These are phyloP conservation scores for Mycena epipterygia DNA, from an alignment of 768 basidiomycete species.

Conservation along the genomic window DNA sequence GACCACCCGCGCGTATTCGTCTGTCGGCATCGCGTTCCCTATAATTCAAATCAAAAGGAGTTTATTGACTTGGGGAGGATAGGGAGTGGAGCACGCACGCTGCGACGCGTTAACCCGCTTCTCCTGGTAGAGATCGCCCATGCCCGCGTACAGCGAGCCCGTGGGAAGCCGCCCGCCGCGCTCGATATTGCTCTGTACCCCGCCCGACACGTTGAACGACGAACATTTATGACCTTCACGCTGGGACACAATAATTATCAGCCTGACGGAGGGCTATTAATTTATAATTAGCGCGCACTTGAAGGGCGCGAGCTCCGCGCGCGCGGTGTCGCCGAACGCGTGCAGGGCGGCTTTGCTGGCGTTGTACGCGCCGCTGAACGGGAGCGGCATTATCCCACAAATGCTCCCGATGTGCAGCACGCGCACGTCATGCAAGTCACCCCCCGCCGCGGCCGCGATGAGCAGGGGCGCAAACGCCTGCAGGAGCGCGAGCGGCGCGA, in stretches of 20 bases:
- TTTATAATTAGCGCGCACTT: background rate
- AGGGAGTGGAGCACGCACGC: slow-evolving; percentile 4
- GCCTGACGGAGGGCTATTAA: background rate
- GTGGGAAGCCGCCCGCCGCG: slow-evolving; percentile 8
- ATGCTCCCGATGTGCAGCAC: slow-evolving; percentile 44
- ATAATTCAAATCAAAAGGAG: too few relatives aligned
- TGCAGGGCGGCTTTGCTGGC: slow-evolving; percentile 43
- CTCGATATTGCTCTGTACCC: background rate
- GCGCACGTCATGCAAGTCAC: slow-evolving; percentile 30
- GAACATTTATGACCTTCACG: background rate
- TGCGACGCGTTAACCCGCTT: slow-evolving; percentile 22
- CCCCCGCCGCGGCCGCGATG: slow-evolving; percentile 29
- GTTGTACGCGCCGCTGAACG: slow-evolving; percentile 42
- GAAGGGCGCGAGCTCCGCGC: background rate
- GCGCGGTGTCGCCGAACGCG: slow-evolving; percentile 12
- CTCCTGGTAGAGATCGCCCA: slow-evolving; percentile 32
- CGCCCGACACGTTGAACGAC: background rate
- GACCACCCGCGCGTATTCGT: slow-evolving; percentile 28
- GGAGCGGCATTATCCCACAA: slow-evolving; percentile 39
- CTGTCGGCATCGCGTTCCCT: slow-evolving; percentile 10
- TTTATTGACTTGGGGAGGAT: background rate
- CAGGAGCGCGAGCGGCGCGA: slow-evolving; percentile 40
- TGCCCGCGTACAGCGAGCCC: slow-evolving; percentile 30
- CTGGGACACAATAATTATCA: background rate
- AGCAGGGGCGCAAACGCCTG: slow-evolving; percentile 43